phyloP scores from a whole-genome alignment of 2,329 filamentous ascomycete species.

The Hymenoscyphus fructigenus region DNA sequence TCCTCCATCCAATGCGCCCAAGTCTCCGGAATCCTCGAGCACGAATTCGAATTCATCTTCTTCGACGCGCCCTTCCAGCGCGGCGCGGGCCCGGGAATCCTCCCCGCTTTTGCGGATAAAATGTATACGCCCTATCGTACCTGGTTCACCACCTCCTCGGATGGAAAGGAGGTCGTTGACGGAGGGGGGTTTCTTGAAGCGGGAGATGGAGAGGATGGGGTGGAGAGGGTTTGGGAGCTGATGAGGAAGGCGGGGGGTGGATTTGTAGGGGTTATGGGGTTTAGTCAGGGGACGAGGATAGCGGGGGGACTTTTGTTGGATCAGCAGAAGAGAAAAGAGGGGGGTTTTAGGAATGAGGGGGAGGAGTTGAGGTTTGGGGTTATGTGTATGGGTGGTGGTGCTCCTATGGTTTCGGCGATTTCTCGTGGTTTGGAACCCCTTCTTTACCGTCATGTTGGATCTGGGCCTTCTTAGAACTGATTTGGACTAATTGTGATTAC shows the following conservation, averaged over 20 bases:
- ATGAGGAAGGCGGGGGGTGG: constrained; percentile 20
- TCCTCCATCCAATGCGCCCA: constrained; percentile 22
- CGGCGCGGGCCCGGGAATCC: constrained; percentile 23
- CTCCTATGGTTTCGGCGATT: constrained; percentile 25
- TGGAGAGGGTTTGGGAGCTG: constrained; percentile 25
- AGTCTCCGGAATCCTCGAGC: background rate
- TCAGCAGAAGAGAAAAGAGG: constrained; percentile 25
- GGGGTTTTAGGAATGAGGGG: constrained; percentile 16
- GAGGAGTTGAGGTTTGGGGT: constrained; percentile 27
- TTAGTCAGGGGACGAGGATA: constrained; percentile 30
- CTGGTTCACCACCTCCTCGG: constrained; percentile 18
- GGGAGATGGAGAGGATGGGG: constrained; percentile 15
- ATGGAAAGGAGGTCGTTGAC: constrained; percentile 14
- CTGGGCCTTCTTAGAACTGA: background rate
- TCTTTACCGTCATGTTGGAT: background rate
- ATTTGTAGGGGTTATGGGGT: constrained; percentile 28
- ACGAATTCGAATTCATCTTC: constrained; percentile 15
- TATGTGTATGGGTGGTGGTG: constrained; percentile 24
- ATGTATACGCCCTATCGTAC: constrained; percentile 26
- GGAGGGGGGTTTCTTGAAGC: constrained; percentile 13
- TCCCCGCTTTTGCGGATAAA: constrained; percentile 22
- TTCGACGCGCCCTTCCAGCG: constrained; percentile 23
- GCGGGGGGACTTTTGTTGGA: constrained; percentile 24
- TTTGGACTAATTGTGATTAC: background rate
- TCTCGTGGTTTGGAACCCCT: constrained; percentile 18